Base-by-base conservation (phyloP, 2,329 filamentous ascomycete species). In the Xenosphaeropsis pyriputrescens region DNA sequence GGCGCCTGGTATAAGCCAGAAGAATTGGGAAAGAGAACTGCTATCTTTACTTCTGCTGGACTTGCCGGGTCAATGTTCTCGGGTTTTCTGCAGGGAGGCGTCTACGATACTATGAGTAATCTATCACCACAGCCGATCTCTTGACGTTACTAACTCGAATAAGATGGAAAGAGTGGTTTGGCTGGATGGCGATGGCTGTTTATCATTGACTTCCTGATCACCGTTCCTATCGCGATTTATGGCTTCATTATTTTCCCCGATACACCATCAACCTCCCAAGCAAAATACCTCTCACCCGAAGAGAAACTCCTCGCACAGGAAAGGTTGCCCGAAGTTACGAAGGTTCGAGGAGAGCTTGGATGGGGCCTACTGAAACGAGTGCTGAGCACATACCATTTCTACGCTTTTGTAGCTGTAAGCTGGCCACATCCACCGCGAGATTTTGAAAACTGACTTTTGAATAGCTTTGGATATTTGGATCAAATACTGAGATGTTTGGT, bases 401-500 rank as follows among this genome's bases (percentile, higher is more conserved):
- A 74, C 61, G 75, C 73, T 1, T 81, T 82, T 46, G 67, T 74
- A 2, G 50, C 72, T 4, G 67, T 26, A 26, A 26, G 22, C 12
- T 3, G 7, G 12, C 12, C 3, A 9, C 3, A 6, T 26, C 12
- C 8, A 11, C 8, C 7, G 8, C 12, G 8, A 26, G 8, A 26
- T 26, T 11, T 6, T 26, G 8, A 26, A 9, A 9, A 26, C 22
- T 26, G 12, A 26, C 5, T 26, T 26, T 9, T n/a, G n/a, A 9
- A 26, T 9, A 26, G 22, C 22, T 82, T 0, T 82, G 77, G 76
- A 68, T 79, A 44, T 73, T 85, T 32, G 78, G 77, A 0, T 76
- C 77, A 18, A 76, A 83, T 50, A 77, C 75, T 0, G 79, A 85
- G 52, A 79, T 75, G 0, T 84, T 83, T 53, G 73, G 69, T 37